These are phyloP conservation scores for Truncatella angustata DNA, from an alignment of 2,329 filamentous ascomycete genomes.

Conservation along the genomic window DNA sequence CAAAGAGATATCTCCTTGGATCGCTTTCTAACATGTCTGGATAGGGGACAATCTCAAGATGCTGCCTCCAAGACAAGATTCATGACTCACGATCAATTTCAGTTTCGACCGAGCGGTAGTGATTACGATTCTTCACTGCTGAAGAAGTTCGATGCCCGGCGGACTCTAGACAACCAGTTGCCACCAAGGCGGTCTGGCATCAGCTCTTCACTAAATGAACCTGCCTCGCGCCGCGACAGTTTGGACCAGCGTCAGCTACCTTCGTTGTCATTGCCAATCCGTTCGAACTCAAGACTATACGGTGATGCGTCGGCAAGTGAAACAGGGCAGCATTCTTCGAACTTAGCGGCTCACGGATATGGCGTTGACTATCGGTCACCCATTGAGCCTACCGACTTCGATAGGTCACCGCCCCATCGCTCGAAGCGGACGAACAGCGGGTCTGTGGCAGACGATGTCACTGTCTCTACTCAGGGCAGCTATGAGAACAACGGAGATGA, in stretches of 20 bases:
- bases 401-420: slow-evolving; percentile 45
- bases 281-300: slow-evolving; percentile 37
- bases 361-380: slow-evolving; percentile 47
- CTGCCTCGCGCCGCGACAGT: slow-evolving; percentile 32
- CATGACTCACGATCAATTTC: slow-evolving; percentile 48
- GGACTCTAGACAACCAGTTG: slow-evolving; percentile 42
- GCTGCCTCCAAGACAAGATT: slow-evolving; percentile 44
- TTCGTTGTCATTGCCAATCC: slow-evolving; percentile 46
- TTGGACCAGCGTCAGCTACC: slow-evolving; percentile 38
- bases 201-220: slow-evolving; percentile 39
- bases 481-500: slow-evolving; percentile 53
- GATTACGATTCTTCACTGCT: slow-evolving; percentile 51
- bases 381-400: slow-evolving; percentile 42
- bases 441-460: slow-evolving; percentile 42
- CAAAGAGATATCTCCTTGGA: too few species aligned
- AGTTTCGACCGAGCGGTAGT: slow-evolving; percentile 40
- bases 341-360: too few species aligned
- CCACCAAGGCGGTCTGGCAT: slow-evolving; percentile 43
- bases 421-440: slow-evolving; percentile 49
- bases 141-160: slow-evolving; percentile 52
- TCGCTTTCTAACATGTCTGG: too few species aligned
- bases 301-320: slow-evolving; percentile 44
- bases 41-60: slow-evolving; percentile 37
- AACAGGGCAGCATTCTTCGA: slow-evolving; percentile 42
- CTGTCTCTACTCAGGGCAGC: slow-evolving; percentile 40